Conservation (phyloP, 2,329 filamentous ascomycete genomes). For the Xylaria sp. region DNA sequence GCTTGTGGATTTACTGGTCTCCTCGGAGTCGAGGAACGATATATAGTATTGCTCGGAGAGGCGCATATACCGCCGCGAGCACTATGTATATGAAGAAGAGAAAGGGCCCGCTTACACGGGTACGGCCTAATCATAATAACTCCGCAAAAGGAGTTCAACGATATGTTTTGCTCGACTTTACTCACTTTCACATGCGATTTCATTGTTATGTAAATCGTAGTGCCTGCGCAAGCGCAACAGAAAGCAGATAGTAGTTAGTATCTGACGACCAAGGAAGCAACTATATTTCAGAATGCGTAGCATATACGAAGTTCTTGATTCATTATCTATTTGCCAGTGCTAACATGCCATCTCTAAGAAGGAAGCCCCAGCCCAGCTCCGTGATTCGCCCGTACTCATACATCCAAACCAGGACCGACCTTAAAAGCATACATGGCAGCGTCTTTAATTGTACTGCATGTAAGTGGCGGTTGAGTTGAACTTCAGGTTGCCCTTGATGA, state of each 20-base stretch:
- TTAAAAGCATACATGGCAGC: neutral
- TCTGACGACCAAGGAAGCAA: too few species aligned
- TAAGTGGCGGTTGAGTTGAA: constrained; percentile 99
- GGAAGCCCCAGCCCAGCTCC: constrained; percentile 23
- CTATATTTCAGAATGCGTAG: neutral
- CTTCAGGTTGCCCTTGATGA: constrained; percentile 99
- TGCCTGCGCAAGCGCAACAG: too few species aligned
- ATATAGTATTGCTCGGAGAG: constrained; percentile 10
- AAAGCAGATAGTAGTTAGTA: too few species aligned
- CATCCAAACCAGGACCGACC: constrained; percentile 28
- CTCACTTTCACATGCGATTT: neutral
- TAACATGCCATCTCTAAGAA: constrained; percentile 31
- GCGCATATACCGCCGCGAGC: constrained; percentile 11
- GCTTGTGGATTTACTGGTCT: constrained; percentile 11
- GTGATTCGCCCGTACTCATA: constrained; percentile 36
- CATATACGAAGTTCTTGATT: constrained; percentile 23
- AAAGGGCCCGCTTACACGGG: constrained; percentile 6
- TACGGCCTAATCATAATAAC: constrained; percentile 29
- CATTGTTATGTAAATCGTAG: too few species aligned
- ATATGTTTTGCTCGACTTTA: neutral
- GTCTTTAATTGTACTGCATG: constrained; percentile 98
- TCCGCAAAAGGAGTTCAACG: neutral
- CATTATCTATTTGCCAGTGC: constrained; percentile 35
- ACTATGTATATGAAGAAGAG: constrained; percentile 19
- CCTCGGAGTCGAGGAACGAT: constrained; percentile 21